phyloP scores from a whole-genome alignment of 2,329 filamentous ascomycete genomes.

The Cercospora sesami region DNA sequence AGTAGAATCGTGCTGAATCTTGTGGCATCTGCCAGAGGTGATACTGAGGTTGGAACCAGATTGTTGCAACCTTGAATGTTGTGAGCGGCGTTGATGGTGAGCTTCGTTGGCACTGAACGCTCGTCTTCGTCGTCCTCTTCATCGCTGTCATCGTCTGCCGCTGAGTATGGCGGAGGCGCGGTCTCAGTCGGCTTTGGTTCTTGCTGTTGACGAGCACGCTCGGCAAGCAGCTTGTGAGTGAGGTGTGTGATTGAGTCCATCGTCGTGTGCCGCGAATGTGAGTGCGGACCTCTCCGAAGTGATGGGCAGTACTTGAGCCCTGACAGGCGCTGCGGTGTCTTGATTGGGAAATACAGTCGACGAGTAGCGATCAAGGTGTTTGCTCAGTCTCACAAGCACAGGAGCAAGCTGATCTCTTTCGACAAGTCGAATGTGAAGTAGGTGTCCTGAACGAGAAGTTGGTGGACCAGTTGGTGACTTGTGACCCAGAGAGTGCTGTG shows the following conservation, averaged over 20 bases:
- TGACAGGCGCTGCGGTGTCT: conserved; percentile 13
- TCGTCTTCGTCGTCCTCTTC: conserved; percentile 19
- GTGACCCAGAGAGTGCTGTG: not conserved
- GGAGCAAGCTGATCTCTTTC: not conserved
- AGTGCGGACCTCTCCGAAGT: not conserved
- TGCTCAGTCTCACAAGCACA: conserved; percentile 14
- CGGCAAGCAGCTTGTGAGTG: conserved; percentile 30
- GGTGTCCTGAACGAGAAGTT: conserved; percentile 11
- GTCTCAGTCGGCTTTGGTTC: conserved; percentile 17
- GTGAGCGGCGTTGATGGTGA: conserved; percentile 54
- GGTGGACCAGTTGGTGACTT: not conserved
- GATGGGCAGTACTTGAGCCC: conserved; percentile 9
- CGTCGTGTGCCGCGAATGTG: not conserved
- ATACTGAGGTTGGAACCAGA: conserved; percentile 46
- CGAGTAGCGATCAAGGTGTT: conserved; percentile 6
- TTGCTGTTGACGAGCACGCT: conserved; percentile 26
- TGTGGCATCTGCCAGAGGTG: conserved; percentile 42
- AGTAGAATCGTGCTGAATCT: conserved; percentile 51
- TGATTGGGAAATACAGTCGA: conserved; percentile 16
- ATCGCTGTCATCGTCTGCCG: conserved; percentile 31
- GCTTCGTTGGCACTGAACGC: conserved; percentile 44
- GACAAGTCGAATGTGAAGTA: conserved; percentile 4
- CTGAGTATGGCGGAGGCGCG: conserved; percentile 32
- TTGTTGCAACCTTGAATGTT: conserved; percentile 53
- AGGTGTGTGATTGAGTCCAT: conserved; percentile 32